Evolutionary conservation across 805 yeast genomes (phyloP).

Genomic region (Scheffersomyces amazonensis): DNA sequence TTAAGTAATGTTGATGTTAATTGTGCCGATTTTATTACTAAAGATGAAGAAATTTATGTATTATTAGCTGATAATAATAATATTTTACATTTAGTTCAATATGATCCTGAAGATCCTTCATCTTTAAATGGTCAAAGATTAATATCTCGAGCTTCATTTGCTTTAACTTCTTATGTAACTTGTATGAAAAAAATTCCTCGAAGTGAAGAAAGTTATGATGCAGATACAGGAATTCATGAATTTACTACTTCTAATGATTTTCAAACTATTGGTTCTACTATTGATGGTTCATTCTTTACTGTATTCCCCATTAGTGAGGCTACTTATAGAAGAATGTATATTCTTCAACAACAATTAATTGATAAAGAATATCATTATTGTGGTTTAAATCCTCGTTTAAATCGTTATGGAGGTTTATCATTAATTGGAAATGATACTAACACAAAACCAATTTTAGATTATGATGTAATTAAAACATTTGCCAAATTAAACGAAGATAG

Average conservation of each 20-base stretch:
- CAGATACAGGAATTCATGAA: conserved; percentile 14
- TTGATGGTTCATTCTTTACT: conserved; percentile 76
- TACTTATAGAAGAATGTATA: conserved; percentile 74
- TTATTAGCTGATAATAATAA: conserved; percentile 67
- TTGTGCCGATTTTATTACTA: conserved; percentile 72
- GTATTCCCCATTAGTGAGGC: conserved; percentile 75
- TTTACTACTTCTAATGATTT: conserved; percentile 30
- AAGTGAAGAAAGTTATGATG: conserved; percentile 28
- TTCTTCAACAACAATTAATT: conserved; percentile 80
- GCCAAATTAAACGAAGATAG: conserved; percentile 55
- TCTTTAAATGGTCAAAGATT: conserved; percentile 79
- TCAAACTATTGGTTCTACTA: conserved; percentile 68
- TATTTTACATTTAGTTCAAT: conserved; percentile 69
- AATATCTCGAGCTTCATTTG: conserved; percentile 67
- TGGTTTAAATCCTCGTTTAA: conserved; percentile 79
- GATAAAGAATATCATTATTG: conserved; percentile 72
- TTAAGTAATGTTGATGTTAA: conserved; percentile 57
- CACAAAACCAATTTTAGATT: conserved; percentile 64
- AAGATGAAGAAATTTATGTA: conserved; percentile 66
- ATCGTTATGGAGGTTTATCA: conserved; percentile 48
- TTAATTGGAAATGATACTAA: conserved; percentile 33
- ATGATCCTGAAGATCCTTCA: conserved; percentile 87
- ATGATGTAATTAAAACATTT: conserved; percentile 53
- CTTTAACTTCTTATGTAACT: conserved; percentile 60
- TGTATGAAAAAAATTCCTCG: conserved; percentile 48